phyloP scores from a whole-genome alignment of 768 basidiomycete genomes.

The Mycena maculata region DNA sequence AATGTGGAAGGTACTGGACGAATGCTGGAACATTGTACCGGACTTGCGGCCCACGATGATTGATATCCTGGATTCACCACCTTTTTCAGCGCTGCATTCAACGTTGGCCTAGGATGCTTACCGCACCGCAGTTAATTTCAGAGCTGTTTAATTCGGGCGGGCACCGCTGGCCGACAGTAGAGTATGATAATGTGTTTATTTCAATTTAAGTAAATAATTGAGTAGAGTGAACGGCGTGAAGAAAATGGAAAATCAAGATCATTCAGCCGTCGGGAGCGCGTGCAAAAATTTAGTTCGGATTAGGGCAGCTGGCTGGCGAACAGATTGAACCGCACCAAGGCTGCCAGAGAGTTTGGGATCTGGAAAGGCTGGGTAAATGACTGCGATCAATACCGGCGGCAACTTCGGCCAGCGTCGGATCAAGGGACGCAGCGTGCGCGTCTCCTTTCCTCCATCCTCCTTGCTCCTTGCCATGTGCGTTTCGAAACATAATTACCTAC shows the following conservation, averaged over 20 bases:
- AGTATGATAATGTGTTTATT: conserved; percentile 10
- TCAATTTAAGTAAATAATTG: conserved; percentile 5
- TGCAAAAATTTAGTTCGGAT: conserved; percentile 3
- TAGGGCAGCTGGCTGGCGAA: conserved; percentile 1
- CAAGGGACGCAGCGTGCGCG: too few relatives aligned
- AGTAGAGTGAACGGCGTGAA: conserved; percentile 9
- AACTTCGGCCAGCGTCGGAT: too few relatives aligned
- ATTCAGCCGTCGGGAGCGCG: background rate
- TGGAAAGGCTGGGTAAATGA: too few relatives aligned
- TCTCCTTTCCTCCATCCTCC: too few relatives aligned
- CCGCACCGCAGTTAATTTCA: conserved; percentile 2
- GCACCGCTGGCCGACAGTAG: conserved; percentile 4
- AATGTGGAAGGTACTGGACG: conserved; percentile 8
- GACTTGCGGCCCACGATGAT: conserved; percentile 4
- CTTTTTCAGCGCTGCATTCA: conserved; percentile 8
- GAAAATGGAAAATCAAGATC: conserved; percentile 1
- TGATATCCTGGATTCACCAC: conserved; percentile 5
- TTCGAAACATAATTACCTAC: too few relatives aligned
- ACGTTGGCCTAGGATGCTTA: conserved; percentile 10
- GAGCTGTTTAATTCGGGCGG: conserved; percentile 4
- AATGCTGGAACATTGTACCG: conserved; percentile 17
- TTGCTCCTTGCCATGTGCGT: too few relatives aligned
- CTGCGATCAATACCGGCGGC: too few relatives aligned
- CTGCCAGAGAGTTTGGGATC: too few relatives aligned
- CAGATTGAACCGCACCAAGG: conserved; percentile 1